Percentiles rank a stretch among this genome's conserved stretches.
These are phyloP conservation scores for Liriodendron chinense DNA, from an alignment of 164 flowering plant genomes.

Conservation along the genomic window DNA sequence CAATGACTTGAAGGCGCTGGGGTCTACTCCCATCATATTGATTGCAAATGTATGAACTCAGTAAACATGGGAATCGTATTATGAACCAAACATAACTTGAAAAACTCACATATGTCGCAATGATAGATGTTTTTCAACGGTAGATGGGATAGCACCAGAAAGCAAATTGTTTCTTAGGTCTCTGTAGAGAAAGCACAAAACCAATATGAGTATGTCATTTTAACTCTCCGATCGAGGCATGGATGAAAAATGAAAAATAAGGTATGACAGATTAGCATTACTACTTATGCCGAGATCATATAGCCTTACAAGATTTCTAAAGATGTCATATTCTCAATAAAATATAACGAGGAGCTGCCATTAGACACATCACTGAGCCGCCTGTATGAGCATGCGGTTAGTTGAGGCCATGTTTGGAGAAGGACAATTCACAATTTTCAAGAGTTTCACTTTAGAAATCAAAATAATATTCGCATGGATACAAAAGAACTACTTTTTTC, in stretches of 20 bases:
- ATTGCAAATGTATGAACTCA: too few relatives aligned
- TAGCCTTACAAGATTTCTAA: conserved; percentile 30
- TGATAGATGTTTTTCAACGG: conserved; percentile 20
- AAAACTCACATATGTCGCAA: conserved; percentile 32
- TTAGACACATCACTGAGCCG: conserved; percentile 65
- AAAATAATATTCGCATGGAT: too few relatives aligned
- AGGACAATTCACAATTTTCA: not conserved
- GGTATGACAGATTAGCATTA: not conserved
- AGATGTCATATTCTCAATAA: conserved; percentile 32
- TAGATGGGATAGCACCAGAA: conserved; percentile 33
- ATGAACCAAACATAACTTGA: not conserved
- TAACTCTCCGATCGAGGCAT: not conserved
- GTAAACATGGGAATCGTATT: not conserved
- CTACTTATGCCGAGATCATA: too few relatives aligned
- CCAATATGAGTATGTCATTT: not conserved
- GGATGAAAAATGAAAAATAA: not conserved
- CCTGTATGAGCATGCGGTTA: conserved; percentile 29
- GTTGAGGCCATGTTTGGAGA: conserved; percentile 8
- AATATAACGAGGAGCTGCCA: conserved; percentile 57
- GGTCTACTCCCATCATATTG: too few relatives aligned
- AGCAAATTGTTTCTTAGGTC: conserved; percentile 29
- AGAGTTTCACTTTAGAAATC: not conserved
- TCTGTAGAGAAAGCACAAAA: conserved; percentile 7
- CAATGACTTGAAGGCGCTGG: too few relatives aligned
- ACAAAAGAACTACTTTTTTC: too few relatives aligned